Conservation (phyloP, 169 alveolate species). For the Nephromyces sp. region DNA sequence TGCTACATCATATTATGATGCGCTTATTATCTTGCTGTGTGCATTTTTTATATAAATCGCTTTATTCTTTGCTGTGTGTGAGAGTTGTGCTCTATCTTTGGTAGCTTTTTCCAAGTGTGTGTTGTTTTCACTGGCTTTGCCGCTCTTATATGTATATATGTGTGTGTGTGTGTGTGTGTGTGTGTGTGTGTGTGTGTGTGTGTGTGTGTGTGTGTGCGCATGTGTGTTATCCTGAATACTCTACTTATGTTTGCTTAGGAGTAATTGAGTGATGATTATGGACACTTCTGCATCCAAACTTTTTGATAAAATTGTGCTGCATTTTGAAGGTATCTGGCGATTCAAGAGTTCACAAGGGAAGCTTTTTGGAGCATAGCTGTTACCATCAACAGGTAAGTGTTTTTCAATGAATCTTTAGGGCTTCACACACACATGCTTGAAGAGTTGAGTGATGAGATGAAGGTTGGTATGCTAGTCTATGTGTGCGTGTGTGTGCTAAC, state of each 20-base stretch:
- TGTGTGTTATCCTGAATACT: neutral
- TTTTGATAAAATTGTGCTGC: neutral
- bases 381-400: constrained; percentile 36
- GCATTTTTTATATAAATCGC: neutral
- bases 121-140: no score
- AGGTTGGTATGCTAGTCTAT: no score
- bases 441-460: no score
- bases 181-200: no score
- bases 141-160: neutral
- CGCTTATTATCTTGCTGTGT: no score
- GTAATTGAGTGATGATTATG: neutral
- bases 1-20: no score
- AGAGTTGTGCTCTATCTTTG: neutral
- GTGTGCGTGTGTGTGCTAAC: no score
- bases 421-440: no score
- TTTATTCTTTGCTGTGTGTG: neutral
- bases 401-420: no score
- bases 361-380: constrained; percentile 80
- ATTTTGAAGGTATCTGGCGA: constrained; percentile 49
- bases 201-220: neutral
- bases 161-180: neutral
- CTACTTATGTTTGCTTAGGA: neutral
- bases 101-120: neutral
- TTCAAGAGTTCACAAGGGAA: constrained; percentile 78
- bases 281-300: no score